phyloP scores from a whole-genome alignment of 116 monocot genomes.

The Papilionanthe hybrid region DNA sequence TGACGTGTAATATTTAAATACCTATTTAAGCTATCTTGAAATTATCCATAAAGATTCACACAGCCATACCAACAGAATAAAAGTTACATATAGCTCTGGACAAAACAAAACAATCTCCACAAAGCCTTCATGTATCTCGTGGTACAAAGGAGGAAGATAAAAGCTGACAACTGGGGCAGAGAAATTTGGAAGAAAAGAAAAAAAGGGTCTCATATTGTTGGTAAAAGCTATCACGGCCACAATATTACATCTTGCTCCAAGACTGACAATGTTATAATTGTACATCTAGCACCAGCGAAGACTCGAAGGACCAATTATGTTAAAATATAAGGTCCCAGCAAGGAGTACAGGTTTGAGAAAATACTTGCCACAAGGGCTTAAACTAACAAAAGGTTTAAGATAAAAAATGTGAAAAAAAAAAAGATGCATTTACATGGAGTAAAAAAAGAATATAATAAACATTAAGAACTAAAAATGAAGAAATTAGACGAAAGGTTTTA shows the following conservation, averaged over 20 bases:
- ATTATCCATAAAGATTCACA: too few species aligned
- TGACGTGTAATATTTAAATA: slow-evolving; percentile 1
- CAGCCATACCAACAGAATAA: too few species aligned
- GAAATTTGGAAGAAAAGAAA: neutral
- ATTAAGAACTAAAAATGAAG: neutral
- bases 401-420: neutral
- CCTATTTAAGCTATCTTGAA: neutral
- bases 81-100: too few species aligned
- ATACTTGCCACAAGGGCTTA: too few species aligned
- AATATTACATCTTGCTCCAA: too few species aligned
- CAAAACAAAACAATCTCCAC: neutral
- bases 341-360: too few species aligned
- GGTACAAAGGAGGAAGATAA: neutral
- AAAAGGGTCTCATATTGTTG: too few species aligned
- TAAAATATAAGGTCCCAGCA: too few species aligned
- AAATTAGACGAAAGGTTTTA: neutral
- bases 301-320: too few species aligned
- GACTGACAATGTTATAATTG: too few species aligned
- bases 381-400: neutral
- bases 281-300: too few species aligned
- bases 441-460: neutral
- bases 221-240: too few species aligned
- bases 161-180: neutral
- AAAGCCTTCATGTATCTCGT: neutral
- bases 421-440: neutral